These are phyloP conservation scores for Microstegium vimineum DNA, from an alignment of 176 grass and related monocot genomes.

Conservation along the genomic window DNA sequence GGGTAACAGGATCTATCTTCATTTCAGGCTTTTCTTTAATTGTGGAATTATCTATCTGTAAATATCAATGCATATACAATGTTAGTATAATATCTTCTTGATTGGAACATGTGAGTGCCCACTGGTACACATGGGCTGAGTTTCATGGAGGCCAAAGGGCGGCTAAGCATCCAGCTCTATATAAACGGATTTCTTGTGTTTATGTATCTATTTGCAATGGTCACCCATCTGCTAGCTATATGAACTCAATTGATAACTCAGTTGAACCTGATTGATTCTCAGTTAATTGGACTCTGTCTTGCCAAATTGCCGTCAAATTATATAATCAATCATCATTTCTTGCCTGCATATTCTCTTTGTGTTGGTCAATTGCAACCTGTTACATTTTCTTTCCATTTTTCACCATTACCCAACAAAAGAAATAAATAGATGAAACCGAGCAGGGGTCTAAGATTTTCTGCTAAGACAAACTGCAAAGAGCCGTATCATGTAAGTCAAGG, in stretches of 20 bases:
- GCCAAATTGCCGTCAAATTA: background rate
- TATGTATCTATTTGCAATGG: background rate
- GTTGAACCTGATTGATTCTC: background rate
- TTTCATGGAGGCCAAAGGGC: background rate
- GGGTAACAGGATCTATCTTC: background rate
- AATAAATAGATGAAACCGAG: background rate
- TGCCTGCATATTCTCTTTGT: background rate
- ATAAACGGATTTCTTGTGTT: background rate
- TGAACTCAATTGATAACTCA: background rate
- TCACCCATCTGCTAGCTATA: background rate
- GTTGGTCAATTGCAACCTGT: background rate
- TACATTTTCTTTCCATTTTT: background rate
- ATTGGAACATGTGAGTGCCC: background rate
- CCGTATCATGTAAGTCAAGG: background rate
- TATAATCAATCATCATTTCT: background rate
- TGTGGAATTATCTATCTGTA: background rate
- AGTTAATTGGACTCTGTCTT: background rate
- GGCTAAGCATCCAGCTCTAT: background rate
- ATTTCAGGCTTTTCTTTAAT: background rate
- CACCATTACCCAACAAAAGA: background rate
- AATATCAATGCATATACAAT: background rate
- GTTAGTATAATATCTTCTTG: background rate
- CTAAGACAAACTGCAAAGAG: background rate
- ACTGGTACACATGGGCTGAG: background rate
- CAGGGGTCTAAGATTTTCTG: background rate